phyloP scores from a whole-genome alignment of 768 basidiomycete species.

The Boletellus sp. region DNA sequence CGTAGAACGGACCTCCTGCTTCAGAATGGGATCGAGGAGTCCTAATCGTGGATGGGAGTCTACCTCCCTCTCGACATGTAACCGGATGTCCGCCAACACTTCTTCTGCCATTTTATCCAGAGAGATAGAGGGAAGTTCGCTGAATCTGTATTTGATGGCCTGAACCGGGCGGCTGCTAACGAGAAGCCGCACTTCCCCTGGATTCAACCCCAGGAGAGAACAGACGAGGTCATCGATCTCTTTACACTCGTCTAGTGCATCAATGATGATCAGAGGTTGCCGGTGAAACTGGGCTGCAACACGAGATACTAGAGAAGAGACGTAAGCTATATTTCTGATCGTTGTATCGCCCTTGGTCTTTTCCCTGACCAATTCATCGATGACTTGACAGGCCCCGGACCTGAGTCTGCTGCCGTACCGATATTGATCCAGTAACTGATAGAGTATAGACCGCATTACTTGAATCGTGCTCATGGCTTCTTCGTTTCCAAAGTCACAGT shows the following conservation, averaged over 20 bases:
- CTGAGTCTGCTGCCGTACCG: neutral
- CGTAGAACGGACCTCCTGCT: neutral
- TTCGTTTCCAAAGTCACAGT: neutral
- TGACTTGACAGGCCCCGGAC: neutral
- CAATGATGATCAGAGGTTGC: neutral
- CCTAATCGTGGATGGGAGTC: neutral
- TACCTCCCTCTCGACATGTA: neutral
- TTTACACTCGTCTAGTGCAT: conserved; percentile 8
- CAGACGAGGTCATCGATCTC: neutral
- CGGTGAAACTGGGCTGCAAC: neutral
- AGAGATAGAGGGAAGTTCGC: neutral
- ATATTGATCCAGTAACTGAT: neutral
- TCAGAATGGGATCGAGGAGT: neutral
- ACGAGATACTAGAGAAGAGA: neutral
- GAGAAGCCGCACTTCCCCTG: neutral
- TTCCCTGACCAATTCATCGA: neutral
- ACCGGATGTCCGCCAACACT: conserved; percentile 1
- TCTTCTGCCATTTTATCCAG: neutral
- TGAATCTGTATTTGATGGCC: neutral
- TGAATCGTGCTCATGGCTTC: neutral
- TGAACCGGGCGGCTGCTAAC: neutral
- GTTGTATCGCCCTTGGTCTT: neutral
- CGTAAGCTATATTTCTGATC: neutral
- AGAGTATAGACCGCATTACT: neutral
- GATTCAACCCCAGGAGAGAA: neutral